Base-by-base conservation (phyloP, 2,329 filamentous ascomycete genomes). In the Phyllosticta capitalensis region DNA sequence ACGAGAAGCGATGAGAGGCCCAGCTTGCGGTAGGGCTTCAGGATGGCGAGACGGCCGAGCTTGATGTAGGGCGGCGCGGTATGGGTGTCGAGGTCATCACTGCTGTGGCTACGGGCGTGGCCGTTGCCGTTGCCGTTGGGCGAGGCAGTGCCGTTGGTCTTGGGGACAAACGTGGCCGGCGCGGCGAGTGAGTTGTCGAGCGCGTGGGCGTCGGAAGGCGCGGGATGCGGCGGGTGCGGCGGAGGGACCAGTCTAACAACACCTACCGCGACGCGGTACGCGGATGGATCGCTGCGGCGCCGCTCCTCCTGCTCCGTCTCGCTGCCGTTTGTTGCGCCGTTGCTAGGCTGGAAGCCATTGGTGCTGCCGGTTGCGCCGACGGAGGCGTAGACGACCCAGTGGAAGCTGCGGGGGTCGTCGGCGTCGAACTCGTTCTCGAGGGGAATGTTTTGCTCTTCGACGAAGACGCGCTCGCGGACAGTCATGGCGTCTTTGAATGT, bases 321-420 rank as follows among this genome's bases (percentile, higher is more conserved):
- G 71, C 45, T 68, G 67, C 20, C 77, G 80, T 58, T 71, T 75
- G 66, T 73, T n/a, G 73, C 17, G 30, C 28, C 17, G 30, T 38
- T 38, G 30, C 5, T 33, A 20, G 58, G 49, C 20, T 48, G 45
- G 21, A 38, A 26, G 26, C 52, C 19, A 57, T 65, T 74, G 5
- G 67, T 66, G 5, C 74, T 66, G 54, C 54, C 55, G 17, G 66
- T 62, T 58, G 81, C 80, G 61, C 69, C 71, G 59, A 87, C 79
- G 17, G 80, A 84, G 54, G 84, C 83, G 72, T 95, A 96, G n/a
- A 86, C 78, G 28, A 96, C 86, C 88, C 90, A 96, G 73, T 96
- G 91, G 75, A 86, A 92, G 65, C 84, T 86, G 38, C 89, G 82
- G 0, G 80, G 65, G 71, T 97, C 92, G 69, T 96, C 90, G 1